Evolutionary conservation across 2,329 filamentous ascomycete species (phyloP), one percentile per base, ranked within the genome.

Genomic region (Neonectria hederae): DNA sequence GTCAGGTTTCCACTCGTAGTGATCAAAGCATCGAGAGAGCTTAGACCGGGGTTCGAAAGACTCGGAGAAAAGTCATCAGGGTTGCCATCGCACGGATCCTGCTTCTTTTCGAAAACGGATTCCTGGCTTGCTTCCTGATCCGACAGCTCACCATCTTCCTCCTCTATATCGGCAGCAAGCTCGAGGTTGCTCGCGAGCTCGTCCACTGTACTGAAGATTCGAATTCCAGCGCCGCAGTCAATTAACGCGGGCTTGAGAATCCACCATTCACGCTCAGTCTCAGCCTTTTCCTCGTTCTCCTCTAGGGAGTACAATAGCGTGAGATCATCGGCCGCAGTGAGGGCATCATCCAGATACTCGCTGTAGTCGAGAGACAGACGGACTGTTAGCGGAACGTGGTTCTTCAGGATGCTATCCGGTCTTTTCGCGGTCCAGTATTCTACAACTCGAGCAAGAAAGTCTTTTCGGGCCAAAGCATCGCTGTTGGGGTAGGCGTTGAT

Each of bases 401-500:
- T 66, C n/a, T 65, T 74, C 2, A 80, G 68, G 0, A 75, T 72
- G 54, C 75, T 79, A 1, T 72, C 66, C 1, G 77, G 74, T 7
- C 78, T 68, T 52, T 80, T 80, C 0, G 78, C 74, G 0, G 74
- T 71, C 79, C 79, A 80, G 26, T 75, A 79, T 35, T 79, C 77
- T 6, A 78, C 74, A 1, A 76, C 75, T 2, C 63, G 66, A 5
- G 77, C 73, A 32, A 80, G 75, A 46, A 75, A 75, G 59, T 80
- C 77, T 35, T 80, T 80, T 3, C 79, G 70, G 10, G 78, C 76
- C 2, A 80, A 59, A 3, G 78, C 78, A 52, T 80, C 78, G 59
- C 78, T 80, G 63, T 74, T 80, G 17, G 78, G 78, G 26, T 80
- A 80, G 0, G 78, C 77, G 46, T 80, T 80, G 62, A 80, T 76